A percentile compares a stretch with the other conserved stretches of the same genome.
These are phyloP conservation scores for Apiotrichum mycotoxinovorans DNA, from an alignment of 1,284 basidiomycete genomes.

Conservation along the genomic window DNA sequence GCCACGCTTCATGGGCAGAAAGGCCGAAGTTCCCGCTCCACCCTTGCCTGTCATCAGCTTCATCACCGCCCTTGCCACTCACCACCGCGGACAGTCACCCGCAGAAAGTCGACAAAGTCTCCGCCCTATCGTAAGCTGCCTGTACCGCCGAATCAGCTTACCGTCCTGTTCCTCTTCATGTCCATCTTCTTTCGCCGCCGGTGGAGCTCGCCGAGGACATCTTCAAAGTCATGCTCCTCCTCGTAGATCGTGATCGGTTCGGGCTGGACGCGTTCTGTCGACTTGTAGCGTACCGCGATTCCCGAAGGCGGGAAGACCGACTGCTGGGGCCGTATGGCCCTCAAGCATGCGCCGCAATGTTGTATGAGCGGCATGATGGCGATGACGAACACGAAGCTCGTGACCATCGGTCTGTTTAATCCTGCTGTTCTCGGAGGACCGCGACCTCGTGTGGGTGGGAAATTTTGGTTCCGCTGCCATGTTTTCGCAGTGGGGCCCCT, in stretches of 20 bases:
- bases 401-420: not conserved
- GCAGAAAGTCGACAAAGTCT: conserved; percentile 72
- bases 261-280: conserved; percentile 3
- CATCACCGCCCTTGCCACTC: conserved; percentile 9
- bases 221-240: conserved; percentile 25
- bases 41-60: conserved; percentile 61
- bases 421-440: too few species aligned
- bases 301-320: not conserved
- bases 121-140: conserved; percentile 57
- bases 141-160: conserved; percentile 9
- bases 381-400: not conserved
- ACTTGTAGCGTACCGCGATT: not conserved
- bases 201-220: conserved; percentile 35
- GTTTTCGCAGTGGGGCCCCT: too few species aligned
- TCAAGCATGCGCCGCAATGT: not conserved
- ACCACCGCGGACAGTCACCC: conserved; percentile 74
- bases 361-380: not conserved
- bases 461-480: too few species aligned
- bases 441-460: too few species aligned
- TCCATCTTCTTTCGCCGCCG: conserved; percentile 42
- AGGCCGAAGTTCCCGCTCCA: conserved; percentile 76
- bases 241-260: conserved; percentile 13
- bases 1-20: conserved; percentile 67
- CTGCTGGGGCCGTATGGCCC: not conserved
- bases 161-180: conserved; percentile 42